Evolutionary conservation across 73 alveolate species (phyloP).

Genomic region (Paramecium sexaurelia): DNA sequence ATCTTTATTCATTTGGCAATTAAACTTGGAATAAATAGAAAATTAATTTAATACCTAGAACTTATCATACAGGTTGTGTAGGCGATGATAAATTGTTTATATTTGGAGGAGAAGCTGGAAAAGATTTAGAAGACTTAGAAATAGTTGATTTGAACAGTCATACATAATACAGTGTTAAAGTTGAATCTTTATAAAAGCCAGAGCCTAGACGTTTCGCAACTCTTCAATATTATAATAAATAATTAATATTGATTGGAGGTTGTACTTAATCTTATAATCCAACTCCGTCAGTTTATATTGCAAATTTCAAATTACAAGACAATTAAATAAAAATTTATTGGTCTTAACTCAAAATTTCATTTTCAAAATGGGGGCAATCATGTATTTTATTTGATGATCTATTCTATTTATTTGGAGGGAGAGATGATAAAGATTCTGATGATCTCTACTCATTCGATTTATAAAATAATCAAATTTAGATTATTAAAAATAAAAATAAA

Average conservation of each 20-base stretch:
- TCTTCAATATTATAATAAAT: neutral
- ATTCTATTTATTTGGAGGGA: slow-evolving; percentile 18
- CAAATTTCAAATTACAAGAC: neutral
- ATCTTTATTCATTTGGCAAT: neutral
- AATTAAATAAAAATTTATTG: neutral
- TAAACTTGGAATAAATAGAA: neutral
- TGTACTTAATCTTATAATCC: neutral
- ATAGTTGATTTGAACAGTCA: neutral
- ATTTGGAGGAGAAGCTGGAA: slow-evolving; percentile 22
- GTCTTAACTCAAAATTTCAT: neutral
- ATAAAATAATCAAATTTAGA: neutral
- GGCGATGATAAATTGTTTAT: slow-evolving; percentile 3
- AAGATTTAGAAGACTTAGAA: slow-evolving; percentile 5
- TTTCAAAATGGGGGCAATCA: slow-evolving; percentile 23
- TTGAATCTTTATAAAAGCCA: neutral
- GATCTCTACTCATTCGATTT: neutral
- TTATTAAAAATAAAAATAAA: neutral
- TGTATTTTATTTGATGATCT: neutral
- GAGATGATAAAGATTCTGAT: slow-evolving; percentile 34
- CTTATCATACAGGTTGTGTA: slow-evolving; percentile 44
- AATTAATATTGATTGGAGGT: slow-evolving; percentile 38
- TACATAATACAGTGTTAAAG: neutral
- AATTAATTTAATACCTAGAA: slow-evolving; percentile 8
- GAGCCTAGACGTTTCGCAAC: slow-evolving; percentile 30
- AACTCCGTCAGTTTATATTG: neutral